These are phyloP conservation scores for Purpureocillium takamizusanense DNA, from an alignment of 2,329 filamentous ascomycete species.

Conservation along the genomic window DNA sequence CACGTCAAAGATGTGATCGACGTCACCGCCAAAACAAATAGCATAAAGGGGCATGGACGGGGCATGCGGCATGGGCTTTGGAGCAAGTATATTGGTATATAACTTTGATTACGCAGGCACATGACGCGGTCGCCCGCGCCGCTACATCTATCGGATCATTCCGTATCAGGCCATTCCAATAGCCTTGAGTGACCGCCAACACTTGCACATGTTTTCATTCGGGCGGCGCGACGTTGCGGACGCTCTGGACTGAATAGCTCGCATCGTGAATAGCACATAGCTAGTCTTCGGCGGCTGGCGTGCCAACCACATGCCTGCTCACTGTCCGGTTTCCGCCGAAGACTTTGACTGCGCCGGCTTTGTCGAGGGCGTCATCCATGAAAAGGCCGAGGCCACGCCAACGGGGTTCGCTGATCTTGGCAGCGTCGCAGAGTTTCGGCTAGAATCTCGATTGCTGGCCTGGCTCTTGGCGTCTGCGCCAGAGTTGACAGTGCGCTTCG, in stretches of 20 bases:
- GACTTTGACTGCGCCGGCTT: slow-evolving; percentile 21
- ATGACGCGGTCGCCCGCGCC: too few relatives aligned
- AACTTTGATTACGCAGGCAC: neutral
- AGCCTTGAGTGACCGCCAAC: too few relatives aligned
- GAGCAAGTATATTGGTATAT: neutral
- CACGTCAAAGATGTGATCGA: slow-evolving; percentile 44
- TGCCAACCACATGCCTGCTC: too few relatives aligned
- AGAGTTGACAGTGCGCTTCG: slow-evolving; percentile 40
- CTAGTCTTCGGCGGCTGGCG: too few relatives aligned
- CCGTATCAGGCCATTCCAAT: too few relatives aligned
- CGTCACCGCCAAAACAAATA: neutral
- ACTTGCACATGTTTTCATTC: neutral
- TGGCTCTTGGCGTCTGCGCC: slow-evolving; percentile 25
- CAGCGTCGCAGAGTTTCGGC: slow-evolving; percentile 28
- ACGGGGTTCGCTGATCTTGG: slow-evolving; percentile 68
- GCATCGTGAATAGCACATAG: too few relatives aligned
- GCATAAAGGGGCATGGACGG: too few relatives aligned
- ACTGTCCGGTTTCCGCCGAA: slow-evolving; percentile 17
- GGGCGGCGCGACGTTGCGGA: too few relatives aligned
- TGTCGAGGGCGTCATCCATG: slow-evolving; percentile 65
- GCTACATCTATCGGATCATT: too few relatives aligned
- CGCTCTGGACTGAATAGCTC: too few relatives aligned
- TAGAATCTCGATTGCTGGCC: slow-evolving; percentile 26
- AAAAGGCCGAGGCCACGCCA: slow-evolving; percentile 87
- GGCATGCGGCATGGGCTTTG: too few relatives aligned